phyloP scores from a whole-genome alignment of 805 yeast species.

The Cyberlindnera mrakii region DNA sequence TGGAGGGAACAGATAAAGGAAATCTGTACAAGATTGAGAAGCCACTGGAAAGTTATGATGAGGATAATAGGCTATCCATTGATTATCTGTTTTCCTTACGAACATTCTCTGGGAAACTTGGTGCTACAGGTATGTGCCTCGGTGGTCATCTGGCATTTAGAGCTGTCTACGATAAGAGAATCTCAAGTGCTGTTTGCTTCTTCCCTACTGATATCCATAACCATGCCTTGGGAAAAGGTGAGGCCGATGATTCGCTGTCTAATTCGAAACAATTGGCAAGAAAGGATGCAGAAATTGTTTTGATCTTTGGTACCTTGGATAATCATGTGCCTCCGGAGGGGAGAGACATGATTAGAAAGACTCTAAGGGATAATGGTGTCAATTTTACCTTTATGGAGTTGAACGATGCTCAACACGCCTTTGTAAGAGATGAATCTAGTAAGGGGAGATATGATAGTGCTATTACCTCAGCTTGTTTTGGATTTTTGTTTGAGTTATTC shows the following conservation, averaged over 20 bases:
- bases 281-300: constrained; percentile 49
- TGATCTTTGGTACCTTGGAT: constrained; percentile 75
- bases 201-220: constrained; percentile 78
- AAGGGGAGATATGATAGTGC: constrained; percentile 85
- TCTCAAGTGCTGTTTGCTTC: constrained; percentile 65
- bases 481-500: constrained; percentile 65
- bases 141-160: constrained; percentile 81
- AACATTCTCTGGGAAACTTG: constrained; percentile 67
- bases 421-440: constrained; percentile 70
- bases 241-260: constrained; percentile 58
- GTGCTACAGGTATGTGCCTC: constrained; percentile 83
- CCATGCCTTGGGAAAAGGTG: constrained; percentile 57
- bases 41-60: constrained; percentile 68
- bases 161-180: constrained; percentile 58
- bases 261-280: constrained; percentile 46
- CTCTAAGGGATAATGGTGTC: constrained; percentile 51
- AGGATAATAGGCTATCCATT: constrained; percentile 58
- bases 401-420: constrained; percentile 79
- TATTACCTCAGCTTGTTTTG: constrained; percentile 58
- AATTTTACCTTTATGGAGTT: constrained; percentile 68
- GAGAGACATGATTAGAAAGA: constrained; percentile 60
- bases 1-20: constrained; percentile 70
- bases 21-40: constrained; percentile 61
- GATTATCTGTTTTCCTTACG: constrained; percentile 52
- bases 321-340: constrained; percentile 79